Evolutionary conservation across 2,329 filamentous ascomycete genomes (phyloP).

Genomic region (Delphinella strobiligena): DNA sequence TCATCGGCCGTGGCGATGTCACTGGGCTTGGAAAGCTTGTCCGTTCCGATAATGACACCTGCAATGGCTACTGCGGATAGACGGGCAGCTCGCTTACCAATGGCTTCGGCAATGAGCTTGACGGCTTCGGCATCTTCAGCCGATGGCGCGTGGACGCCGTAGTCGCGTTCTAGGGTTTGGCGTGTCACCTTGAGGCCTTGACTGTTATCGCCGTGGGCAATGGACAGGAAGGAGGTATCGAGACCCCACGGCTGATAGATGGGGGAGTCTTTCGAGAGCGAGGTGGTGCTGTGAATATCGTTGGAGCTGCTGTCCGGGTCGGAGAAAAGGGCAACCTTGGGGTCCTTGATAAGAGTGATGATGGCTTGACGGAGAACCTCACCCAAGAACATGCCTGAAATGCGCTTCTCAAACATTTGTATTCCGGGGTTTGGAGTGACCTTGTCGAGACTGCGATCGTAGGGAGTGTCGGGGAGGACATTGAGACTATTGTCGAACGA

Average conservation of each 20-base stretch:
- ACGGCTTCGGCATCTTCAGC: constrained; percentile 80
- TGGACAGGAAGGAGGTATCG: constrained; percentile 81
- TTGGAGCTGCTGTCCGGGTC: constrained; percentile 63
- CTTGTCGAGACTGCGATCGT: constrained; percentile 66
- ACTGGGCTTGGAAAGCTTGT: constrained; percentile 44
- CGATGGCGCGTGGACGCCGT: constrained; percentile 64
- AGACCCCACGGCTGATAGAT: constrained; percentile 77
- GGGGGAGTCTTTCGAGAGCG: constrained; percentile 50
- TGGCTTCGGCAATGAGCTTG: constrained; percentile 67
- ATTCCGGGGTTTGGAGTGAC: constrained; percentile 82
- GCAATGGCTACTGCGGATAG: constrained; percentile 80
- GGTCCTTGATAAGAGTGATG: constrained; percentile 57
- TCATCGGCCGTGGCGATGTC: constrained; percentile 20
- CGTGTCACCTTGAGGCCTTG: constrained; percentile 61
- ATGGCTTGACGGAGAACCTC: constrained; percentile 78
- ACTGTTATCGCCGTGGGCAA: constrained; percentile 69
- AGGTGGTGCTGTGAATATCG: constrained; percentile 55
- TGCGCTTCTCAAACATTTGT: constrained; percentile 98
- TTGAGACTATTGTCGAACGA: constrained; percentile 92
- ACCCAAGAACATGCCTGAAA: constrained; percentile 96
- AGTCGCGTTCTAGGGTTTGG: constrained; percentile 62
- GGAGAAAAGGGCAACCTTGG: constrained; percentile 58
- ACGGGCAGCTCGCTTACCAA: constrained; percentile 79
- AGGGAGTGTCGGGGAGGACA: constrained; percentile 74
- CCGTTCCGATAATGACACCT: constrained; percentile 70